Evolutionary conservation across 2,329 filamentous ascomycete genomes (phyloP).

Genomic region (Biscogniauxia sp.): DNA sequence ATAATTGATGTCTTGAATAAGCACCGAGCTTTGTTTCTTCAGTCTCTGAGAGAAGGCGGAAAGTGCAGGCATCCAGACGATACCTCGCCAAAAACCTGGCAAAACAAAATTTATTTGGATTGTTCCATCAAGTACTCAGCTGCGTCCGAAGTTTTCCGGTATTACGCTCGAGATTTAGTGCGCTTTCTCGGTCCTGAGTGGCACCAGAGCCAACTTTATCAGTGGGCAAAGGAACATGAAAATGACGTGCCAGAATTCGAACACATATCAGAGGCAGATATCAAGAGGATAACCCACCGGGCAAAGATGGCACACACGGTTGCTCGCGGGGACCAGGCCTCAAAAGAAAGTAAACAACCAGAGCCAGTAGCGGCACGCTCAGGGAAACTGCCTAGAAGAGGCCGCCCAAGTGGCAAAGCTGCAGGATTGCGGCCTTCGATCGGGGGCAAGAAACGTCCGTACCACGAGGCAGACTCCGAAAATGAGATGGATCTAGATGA

Average conservation of each 20-base stretch:
- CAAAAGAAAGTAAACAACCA: constrained; percentile 17
- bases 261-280: constrained; percentile 25
- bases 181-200: constrained; percentile 29
- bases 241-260: constrained; percentile 26
- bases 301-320: constrained; percentile 20
- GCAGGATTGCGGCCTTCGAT: constrained; percentile 43
- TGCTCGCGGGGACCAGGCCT: constrained; percentile 14
- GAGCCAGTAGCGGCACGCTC: constrained; percentile 12
- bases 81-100: constrained; percentile 24
- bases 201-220: constrained; percentile 31
- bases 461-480: constrained; percentile 29
- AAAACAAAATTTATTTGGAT: constrained; percentile 34
- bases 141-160: constrained; percentile 42
- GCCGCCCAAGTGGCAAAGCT: constrained; percentile 42
- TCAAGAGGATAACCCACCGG: constrained; percentile 23
- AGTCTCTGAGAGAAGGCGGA: constrained; percentile 25
- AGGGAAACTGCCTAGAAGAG: constrained; percentile 29
- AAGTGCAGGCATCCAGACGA: constrained; percentile 31
- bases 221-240: constrained; percentile 29
- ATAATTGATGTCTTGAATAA: constrained; percentile 25
- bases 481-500: constrained; percentile 38
- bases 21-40: constrained; percentile 25
- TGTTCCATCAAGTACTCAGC: constrained; percentile 41
- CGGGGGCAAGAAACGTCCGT: constrained; percentile 45
- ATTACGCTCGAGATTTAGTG: constrained; percentile 41